A percentile compares a stretch with the other conserved stretches of the same genome.
These are phyloP conservation scores for Hericium erinaceus DNA, from an alignment of 768 basidiomycete species.

Conservation along the genomic window DNA sequence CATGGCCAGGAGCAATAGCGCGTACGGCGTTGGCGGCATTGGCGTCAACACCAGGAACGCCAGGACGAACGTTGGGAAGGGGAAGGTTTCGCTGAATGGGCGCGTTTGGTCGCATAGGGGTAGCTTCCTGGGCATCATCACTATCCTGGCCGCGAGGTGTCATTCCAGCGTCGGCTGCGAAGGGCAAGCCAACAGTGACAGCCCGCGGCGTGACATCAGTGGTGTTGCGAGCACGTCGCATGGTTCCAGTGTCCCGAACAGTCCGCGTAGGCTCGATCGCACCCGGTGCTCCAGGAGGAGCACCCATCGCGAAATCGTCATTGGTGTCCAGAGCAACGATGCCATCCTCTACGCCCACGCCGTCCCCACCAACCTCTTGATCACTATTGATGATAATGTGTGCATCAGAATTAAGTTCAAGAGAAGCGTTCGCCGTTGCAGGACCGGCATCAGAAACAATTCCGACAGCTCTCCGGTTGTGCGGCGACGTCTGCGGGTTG, in stretches of 20 bases:
- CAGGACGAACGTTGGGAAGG: conserved; percentile 4
- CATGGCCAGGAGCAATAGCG: conserved; percentile 3
- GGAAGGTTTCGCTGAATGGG: conserved; percentile 10
- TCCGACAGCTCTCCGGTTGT: conserved; percentile 35
- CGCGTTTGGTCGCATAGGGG: conserved; percentile 12
- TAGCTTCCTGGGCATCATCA: conserved; percentile 11
- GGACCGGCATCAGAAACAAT: conserved; percentile 32
- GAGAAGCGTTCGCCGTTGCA: conserved; percentile 21
- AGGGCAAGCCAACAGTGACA: conserved; percentile 46
- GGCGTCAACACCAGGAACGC: conserved; percentile 6
- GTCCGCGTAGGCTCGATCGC: conserved; percentile 38
- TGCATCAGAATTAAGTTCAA: conserved; percentile 36
- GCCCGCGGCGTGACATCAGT: conserved; percentile 54
- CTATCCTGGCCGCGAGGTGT: conserved; percentile 10
- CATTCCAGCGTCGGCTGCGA: background rate
- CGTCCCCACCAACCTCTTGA: conserved; percentile 34
- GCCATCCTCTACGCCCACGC: conserved; percentile 66
- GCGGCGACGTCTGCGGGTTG: conserved; percentile 19
- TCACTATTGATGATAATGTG: conserved; percentile 45
- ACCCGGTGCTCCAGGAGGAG: conserved; percentile 85
- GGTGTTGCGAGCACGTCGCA: conserved; percentile 20
- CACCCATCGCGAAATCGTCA: conserved; percentile 85
- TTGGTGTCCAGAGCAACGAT: conserved; percentile 73
- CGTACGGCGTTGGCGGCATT: background rate
- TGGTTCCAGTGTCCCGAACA: conserved; percentile 10